These are phyloP conservation scores for Cornus florida DNA, from an alignment of 148 eudicot genomes.

Conservation along the genomic window DNA sequence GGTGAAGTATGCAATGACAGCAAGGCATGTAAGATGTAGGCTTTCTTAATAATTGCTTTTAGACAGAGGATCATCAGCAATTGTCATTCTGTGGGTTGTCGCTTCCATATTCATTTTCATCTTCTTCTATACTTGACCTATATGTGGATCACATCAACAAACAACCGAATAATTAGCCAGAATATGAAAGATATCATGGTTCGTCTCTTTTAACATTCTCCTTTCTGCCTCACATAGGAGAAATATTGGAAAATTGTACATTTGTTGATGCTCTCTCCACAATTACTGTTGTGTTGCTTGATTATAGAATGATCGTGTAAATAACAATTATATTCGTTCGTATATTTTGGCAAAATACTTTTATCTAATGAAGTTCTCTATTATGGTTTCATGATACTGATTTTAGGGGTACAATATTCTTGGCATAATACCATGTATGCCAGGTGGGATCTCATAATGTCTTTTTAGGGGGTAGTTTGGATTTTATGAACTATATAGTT, in stretches of 20 bases:
- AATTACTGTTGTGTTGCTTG: not conserved
- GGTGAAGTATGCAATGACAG: slow-evolving; percentile 58
- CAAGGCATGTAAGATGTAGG: slow-evolving; percentile 60
- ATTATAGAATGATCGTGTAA: not conserved
- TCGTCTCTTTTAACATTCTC: not conserved
- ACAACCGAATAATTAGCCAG: not conserved
- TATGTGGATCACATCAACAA: not conserved
- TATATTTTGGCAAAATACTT: too few species aligned
- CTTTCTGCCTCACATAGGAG: not conserved
- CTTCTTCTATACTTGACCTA: not conserved
- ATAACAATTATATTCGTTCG: not conserved
- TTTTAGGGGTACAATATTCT: too few species aligned
- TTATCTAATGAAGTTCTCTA: too few species aligned
- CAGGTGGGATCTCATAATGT: too few species aligned
- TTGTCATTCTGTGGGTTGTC: not conserved
- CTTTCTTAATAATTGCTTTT: not conserved
- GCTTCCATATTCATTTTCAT: not conserved
- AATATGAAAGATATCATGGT: not conserved
- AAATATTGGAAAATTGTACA: not conserved
- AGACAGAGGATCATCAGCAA: not conserved
- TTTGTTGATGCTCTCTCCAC: not conserved
- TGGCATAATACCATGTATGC: too few species aligned
- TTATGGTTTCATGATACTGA: too few species aligned
- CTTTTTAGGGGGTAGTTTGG: too few species aligned
- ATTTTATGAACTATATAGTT: too few species aligned